Evolutionary conservation across 148 eudicot species (phyloP).

Genomic region (Nepenthes gracilis): DNA sequence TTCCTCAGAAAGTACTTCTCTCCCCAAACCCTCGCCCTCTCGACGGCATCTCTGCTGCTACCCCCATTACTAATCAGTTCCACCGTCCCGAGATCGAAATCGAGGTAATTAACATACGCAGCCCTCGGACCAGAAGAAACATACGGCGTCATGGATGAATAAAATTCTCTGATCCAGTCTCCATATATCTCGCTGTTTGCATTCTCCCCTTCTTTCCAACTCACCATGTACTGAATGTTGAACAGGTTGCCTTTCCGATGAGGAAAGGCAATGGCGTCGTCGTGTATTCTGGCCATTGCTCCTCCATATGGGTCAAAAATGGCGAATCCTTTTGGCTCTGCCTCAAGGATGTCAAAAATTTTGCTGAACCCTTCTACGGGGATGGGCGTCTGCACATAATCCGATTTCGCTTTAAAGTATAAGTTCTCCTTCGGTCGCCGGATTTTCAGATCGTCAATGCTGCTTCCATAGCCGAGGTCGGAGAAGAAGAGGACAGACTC

Average conservation of each 20-base stretch:
- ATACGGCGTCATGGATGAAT: conserved; percentile 29
- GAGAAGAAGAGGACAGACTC: conserved; percentile 47
- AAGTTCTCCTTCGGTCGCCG: conserved; percentile 16
- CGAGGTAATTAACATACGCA: conserved; percentile 46
- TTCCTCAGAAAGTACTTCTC: conserved; percentile 44
- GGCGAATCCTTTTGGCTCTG: conserved; percentile 43
- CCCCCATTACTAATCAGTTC: not conserved
- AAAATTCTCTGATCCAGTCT: conserved; percentile 41
- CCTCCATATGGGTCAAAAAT: conserved; percentile 55
- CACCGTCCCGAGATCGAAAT: conserved; percentile 39
- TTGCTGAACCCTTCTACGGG: conserved; percentile 13
- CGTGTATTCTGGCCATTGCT: conserved; percentile 26
- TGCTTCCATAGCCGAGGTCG: conserved; percentile 13
- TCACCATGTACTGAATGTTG: conserved; percentile 33
- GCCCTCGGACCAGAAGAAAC: conserved; percentile 46
- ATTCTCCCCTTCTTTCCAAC: conserved; percentile 33
- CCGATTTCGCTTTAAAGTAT: conserved; percentile 51
- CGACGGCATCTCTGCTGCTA: conserved; percentile 20
- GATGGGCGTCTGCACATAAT: conserved; percentile 27
- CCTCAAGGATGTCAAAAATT: conserved; percentile 24
- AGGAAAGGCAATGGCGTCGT: conserved; percentile 38
- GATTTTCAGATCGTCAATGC: conserved; percentile 14
- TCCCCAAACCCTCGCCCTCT: conserved; percentile 44
- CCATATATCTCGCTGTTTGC: conserved; percentile 14
- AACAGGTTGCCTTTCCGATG: conserved; percentile 40